Evolutionary conservation across 305 asterid species (phyloP).

Genomic region (Fraxinus nigra): DNA sequence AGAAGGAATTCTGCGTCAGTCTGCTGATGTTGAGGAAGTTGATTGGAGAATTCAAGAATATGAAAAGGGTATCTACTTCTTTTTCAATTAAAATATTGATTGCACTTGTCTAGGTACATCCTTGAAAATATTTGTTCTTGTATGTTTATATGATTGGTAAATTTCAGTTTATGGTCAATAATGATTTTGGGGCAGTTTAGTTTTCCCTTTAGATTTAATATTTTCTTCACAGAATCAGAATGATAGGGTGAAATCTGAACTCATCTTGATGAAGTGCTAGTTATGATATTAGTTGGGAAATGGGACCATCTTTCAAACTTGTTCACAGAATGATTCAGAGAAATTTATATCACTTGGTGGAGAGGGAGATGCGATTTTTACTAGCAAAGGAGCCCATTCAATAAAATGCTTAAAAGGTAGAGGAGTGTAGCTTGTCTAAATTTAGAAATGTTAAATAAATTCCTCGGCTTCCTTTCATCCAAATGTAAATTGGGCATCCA

Average conservation of each 20-base stretch:
- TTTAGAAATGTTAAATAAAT: constrained; percentile 3
- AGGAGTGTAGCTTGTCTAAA: constrained; percentile 6
- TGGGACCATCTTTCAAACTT: background rate
- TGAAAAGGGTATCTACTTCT: constrained; percentile 66
- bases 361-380: constrained; percentile 6
- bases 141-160: constrained; percentile 2
- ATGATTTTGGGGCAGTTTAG: background rate
- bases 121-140: constrained; percentile 1
- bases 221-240: background rate
- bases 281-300: constrained; percentile 9
- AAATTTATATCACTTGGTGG: background rate
- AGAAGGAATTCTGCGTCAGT: constrained; percentile 91
- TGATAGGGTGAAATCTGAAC: background rate
- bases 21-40: constrained; percentile 99
- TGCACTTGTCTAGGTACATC: background rate
- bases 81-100: constrained; percentile 10
- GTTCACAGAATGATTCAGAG: background rate
- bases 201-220: constrained; percentile 2
- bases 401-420: background rate
- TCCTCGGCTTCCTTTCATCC: background rate
- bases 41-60: constrained; percentile 80
- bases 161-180: constrained; percentile 6
- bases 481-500: background rate
- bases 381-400: constrained; percentile 7
- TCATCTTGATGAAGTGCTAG: constrained; percentile 2